Evolutionary conservation across 345 rosid species (phyloP).

Genomic region (Corymbia maculata): DNA sequence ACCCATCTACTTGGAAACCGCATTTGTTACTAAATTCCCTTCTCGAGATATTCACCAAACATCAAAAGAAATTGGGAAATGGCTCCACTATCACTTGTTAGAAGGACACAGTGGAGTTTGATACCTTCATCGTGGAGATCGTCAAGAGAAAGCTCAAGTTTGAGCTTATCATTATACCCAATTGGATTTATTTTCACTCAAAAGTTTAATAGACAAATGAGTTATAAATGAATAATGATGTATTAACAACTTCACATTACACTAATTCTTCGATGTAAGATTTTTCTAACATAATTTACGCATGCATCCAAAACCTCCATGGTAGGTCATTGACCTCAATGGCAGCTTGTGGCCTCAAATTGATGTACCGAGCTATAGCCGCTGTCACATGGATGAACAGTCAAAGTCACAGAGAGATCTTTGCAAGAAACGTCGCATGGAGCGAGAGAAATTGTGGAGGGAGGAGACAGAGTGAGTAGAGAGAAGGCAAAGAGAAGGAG

Average conservation of each 20-base stretch:
- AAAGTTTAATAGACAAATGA: no score
- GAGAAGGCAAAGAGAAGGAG: background rate
- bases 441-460: background rate
- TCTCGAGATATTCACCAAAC: background rate
- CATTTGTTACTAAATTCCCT: no score
- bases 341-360: background rate
- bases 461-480: background rate
- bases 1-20: no score
- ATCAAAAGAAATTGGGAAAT: rapidly evolving
- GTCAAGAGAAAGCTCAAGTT: background rate
- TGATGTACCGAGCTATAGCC: background rate
- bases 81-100: background rate
- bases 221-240: no score
- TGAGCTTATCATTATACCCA: background rate
- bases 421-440: background rate
- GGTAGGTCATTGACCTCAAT: background rate
- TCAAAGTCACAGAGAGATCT: background rate
- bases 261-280: no score
- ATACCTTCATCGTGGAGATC: no score
- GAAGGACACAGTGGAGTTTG: background rate
- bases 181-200: no score
- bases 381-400: background rate
- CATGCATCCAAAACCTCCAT: background rate
- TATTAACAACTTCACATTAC: background rate
- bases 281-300: no score